phyloP scores from a whole-genome alignment of 495 filamentous ascomycete species.

The Aspergillus nanangensis region DNA sequence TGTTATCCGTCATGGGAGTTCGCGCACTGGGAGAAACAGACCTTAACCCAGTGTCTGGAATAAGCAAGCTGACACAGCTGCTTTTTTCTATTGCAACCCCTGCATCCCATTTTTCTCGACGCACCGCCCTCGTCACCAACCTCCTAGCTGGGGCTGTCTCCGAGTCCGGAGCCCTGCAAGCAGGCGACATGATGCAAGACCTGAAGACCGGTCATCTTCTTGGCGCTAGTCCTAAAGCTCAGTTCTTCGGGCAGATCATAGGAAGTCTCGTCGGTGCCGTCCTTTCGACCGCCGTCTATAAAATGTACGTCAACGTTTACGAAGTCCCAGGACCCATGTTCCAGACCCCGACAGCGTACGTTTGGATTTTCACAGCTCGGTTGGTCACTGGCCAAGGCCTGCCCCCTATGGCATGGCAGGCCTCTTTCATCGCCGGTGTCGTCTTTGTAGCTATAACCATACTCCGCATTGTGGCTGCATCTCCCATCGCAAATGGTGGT shows the following conservation, averaged over 20 bases:
- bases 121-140: constrained; percentile 78
- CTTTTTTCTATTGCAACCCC: constrained; percentile 89
- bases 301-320: constrained; percentile 87
- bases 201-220: constrained; percentile 94
- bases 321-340: constrained; percentile 82
- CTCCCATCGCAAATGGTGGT: constrained; percentile 25
- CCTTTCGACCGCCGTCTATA: constrained; percentile 82
- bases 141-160: constrained; percentile 89
- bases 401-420: constrained; percentile 75
- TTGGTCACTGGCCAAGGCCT: constrained; percentile 92
- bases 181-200: constrained; percentile 97
- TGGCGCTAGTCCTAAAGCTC: constrained; percentile 85
- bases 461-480: constrained; percentile 55
- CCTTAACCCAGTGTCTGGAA: constrained; percentile 93
- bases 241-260: constrained; percentile 95
- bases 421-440: constrained; percentile 62
- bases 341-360: constrained; percentile 88
- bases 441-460: constrained; percentile 68
- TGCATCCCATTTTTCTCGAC: constrained; percentile 54
- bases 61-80: constrained; percentile 93
- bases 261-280: constrained; percentile 86
- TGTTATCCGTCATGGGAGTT: constrained; percentile 93
- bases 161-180: constrained; percentile 86
- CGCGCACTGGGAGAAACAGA: constrained; percentile 93
- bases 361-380: constrained; percentile 95